Conservation (phyloP, 495 filamentous ascomycete species). For the Tricharina praecox region DNA sequence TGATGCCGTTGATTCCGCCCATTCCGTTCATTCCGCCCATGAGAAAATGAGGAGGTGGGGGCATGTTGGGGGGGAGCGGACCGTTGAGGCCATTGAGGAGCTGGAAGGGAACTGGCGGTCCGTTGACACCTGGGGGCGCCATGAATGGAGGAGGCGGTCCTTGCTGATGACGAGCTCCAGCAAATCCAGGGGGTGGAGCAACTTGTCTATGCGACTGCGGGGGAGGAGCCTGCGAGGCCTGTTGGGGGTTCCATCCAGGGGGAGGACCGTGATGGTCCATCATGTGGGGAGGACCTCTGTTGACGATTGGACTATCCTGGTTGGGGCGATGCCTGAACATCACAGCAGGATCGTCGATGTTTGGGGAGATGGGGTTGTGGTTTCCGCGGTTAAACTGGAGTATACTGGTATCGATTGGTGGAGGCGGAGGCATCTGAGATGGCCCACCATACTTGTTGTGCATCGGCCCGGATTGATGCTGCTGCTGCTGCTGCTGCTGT, state of each 20-base stretch:
- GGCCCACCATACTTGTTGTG: constrained; percentile 25
- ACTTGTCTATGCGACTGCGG: constrained; percentile 23
- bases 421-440: constrained; percentile 27
- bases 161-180: constrained; percentile 15
- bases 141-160: constrained; percentile 24
- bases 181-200: constrained; percentile 24
- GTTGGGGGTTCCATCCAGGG: constrained; percentile 18
- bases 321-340: constrained; percentile 20
- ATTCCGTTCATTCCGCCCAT: constrained; percentile 14
- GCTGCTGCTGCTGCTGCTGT: constrained; percentile 7
- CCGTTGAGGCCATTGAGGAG: constrained; percentile 16
- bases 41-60: constrained; percentile 23
- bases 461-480: constrained; percentile 15
- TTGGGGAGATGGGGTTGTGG: constrained; percentile 22
- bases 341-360: constrained; percentile 24
- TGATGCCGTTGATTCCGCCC: constrained; percentile 3
- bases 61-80: constrained; percentile 24
- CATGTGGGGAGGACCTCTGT: constrained; percentile 21
- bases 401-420: constrained; percentile 25
- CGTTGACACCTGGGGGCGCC: constrained; percentile 20
- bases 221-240: constrained; percentile 18
- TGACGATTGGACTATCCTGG: constrained; percentile 17
- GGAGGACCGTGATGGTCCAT: constrained; percentile 26
- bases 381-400: constrained; percentile 21
- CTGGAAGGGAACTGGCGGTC: constrained; percentile 22